phyloP scores from a whole-genome alignment of 345 rosid species.

The Populus simonii region DNA sequence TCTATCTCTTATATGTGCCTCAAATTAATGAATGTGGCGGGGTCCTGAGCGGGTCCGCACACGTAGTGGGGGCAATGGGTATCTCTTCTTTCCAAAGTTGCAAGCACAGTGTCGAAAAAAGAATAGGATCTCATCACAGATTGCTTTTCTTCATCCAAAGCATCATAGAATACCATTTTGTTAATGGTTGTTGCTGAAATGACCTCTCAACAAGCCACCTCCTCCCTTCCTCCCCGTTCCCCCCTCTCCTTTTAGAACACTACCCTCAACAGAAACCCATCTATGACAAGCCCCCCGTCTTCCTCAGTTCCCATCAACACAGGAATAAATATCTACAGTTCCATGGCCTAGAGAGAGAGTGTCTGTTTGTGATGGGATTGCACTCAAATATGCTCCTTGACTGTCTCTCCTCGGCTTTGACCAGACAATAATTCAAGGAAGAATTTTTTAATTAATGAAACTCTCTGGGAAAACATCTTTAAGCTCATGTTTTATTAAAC shows the following conservation, averaged over 20 bases:
- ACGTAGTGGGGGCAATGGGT: conserved; percentile 39
- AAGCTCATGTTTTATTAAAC: too few relatives aligned
- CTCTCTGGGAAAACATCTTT: not conserved
- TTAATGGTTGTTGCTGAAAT: conserved; percentile 47
- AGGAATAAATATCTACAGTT: not conserved
- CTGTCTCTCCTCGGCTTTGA: conserved; percentile 41
- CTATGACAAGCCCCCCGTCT: too few relatives aligned
- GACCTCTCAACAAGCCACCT: conserved; percentile 48
- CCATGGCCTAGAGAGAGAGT: conserved; percentile 3
- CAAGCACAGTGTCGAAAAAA: conserved; percentile 5
- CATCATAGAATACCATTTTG: conserved; percentile 29
- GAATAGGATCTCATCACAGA: conserved; percentile 16
- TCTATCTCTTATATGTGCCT: not conserved
- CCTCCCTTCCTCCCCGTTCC: not conserved
- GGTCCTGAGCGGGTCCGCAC: conserved; percentile 16
- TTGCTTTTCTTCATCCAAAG: conserved; percentile 20
- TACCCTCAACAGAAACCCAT: not conserved
- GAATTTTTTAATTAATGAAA: not conserved
- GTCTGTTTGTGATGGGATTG: conserved; percentile 36
- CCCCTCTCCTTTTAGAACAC: not conserved
- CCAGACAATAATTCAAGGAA: conserved; percentile 19
- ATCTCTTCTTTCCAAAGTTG: conserved; percentile 35
- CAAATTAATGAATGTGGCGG: conserved; percentile 8
- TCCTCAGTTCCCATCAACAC: too few relatives aligned
- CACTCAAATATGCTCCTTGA: conserved; percentile 51